These are phyloP conservation scores for Saccharomyces hybrid DNA, from an alignment of 1,139 yeast species.

Conservation along the genomic window DNA sequence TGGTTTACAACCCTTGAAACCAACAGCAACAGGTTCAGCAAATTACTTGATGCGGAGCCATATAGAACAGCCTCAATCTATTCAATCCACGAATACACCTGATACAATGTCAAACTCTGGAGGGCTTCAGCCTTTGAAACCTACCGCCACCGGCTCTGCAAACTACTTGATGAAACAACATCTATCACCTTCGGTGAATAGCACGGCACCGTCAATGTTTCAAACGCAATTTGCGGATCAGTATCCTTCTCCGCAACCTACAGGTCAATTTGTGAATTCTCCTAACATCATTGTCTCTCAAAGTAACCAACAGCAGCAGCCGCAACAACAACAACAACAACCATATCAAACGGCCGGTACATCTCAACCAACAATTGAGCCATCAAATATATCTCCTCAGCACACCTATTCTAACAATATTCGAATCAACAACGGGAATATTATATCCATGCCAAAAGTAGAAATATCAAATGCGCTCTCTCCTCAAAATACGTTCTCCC, in stretches of 20 bases:
- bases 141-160: conserved; percentile 31
- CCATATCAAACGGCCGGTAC: conserved; percentile 2
- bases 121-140: conserved; percentile 18
- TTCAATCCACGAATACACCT: background rate
- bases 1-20: conserved; percentile 35
- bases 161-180: conserved; percentile 27
- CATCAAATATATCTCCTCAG: conserved; percentile 7
- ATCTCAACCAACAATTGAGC: background rate
- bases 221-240: background rate
- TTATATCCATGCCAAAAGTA: background rate
- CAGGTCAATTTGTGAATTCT: conserved; percentile 9
- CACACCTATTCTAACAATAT: conserved; percentile 1
- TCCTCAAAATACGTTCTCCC: conserved; percentile 38
- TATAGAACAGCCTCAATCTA: conserved; percentile 6
- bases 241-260: conserved; percentile 5
- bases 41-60: conserved; percentile 25
- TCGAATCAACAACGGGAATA: conserved; percentile 11
- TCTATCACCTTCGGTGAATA: conserved; percentile 26
- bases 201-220: background rate
- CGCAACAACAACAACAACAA: no score
- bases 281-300: background rate
- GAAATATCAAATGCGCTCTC: conserved; percentile 30
- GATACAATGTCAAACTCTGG: background rate
- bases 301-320: background rate
- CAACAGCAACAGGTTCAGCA: conserved; percentile 49